These are phyloP conservation scores for Exophiala sp. DNA, from an alignment of 2,329 filamentous ascomycete species.

Conservation along the genomic window DNA sequence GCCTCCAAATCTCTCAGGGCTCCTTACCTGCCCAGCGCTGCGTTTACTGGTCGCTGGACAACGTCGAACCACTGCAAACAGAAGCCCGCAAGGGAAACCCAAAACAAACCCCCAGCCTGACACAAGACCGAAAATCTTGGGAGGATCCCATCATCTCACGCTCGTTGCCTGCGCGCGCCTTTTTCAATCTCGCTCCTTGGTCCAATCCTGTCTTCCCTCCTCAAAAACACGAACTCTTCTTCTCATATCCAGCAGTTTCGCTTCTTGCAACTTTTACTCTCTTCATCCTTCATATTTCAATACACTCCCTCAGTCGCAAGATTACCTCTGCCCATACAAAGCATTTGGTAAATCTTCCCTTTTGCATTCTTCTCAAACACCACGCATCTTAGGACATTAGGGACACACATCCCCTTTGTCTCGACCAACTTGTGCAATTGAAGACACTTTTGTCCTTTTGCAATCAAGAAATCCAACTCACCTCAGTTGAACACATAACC, in stretches of 20 bases:
- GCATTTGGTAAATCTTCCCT: slow-evolving; percentile 22
- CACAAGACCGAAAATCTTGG: slow-evolving; percentile 1
- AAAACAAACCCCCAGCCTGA: slow-evolving; percentile 2
- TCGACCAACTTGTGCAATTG: slow-evolving; percentile 3
- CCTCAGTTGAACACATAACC: background rate
- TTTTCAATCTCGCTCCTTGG: slow-evolving; percentile 15
- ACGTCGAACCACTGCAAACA: background rate
- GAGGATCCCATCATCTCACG: background rate
- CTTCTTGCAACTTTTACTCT: slow-evolving; percentile 23
- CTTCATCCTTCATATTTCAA: slow-evolving; percentile 22
- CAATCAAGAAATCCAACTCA: background rate
- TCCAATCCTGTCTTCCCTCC: slow-evolving; percentile 8
- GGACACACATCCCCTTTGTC: slow-evolving; percentile 20
- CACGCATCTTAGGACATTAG: slow-evolving; percentile 1
- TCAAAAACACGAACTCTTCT: background rate
- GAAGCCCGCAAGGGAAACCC: background rate
- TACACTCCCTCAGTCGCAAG: slow-evolving; percentile 16
- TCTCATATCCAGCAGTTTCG: slow-evolving; percentile 29
- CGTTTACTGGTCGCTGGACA: slow-evolving; percentile 6
- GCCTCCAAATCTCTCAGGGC: slow-evolving; percentile 15
- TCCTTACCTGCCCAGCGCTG: slow-evolving; percentile 1
- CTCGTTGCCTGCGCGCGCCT: background rate
- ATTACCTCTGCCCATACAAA: slow-evolving; percentile 9
- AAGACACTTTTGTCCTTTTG: background rate
- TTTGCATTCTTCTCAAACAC: slow-evolving; percentile 12